phyloP scores from a whole-genome alignment of 495 filamentous ascomycete species.

The Lindgomyces ingoldianus region DNA sequence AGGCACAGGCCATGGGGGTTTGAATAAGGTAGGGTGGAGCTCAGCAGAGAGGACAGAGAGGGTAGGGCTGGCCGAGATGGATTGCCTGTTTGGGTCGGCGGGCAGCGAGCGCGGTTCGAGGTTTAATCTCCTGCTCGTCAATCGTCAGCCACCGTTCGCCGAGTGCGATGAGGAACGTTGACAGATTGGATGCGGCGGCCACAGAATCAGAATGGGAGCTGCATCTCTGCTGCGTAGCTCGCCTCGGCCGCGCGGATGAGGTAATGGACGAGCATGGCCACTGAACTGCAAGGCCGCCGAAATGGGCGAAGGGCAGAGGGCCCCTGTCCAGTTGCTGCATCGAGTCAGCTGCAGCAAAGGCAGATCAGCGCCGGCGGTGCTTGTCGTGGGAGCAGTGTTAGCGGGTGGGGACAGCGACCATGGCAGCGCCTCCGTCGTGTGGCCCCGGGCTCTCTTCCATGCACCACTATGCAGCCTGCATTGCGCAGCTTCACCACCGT shows the following conservation, averaged over 20 bases:
- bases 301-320: slow-evolving; percentile 7
- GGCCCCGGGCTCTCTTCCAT: not conserved
- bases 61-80: slow-evolving; percentile 4
- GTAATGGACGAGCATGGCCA: slow-evolving; percentile 3
- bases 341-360: slow-evolving; percentile 25
- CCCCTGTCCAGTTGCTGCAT: slow-evolving; percentile 18
- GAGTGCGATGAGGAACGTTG: slow-evolving; percentile 16
- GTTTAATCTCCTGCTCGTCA: slow-evolving; percentile 34
- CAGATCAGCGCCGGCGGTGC: slow-evolving; percentile 10
- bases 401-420: not conserved
- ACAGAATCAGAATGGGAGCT: slow-evolving; percentile 8
- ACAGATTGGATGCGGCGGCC: slow-evolving; percentile 15
- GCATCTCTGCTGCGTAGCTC: not conserved
- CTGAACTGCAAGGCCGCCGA: slow-evolving; percentile 5
- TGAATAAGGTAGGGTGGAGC: not conserved
- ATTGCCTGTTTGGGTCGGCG: slow-evolving; percentile 19
- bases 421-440: slow-evolving; percentile 18
- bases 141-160: slow-evolving; percentile 25
- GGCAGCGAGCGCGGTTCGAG: not conserved
- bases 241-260: slow-evolving; percentile 9
- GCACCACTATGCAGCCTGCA: not conserved
- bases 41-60: slow-evolving; percentile 6
- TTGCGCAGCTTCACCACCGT: slow-evolving; percentile 21
- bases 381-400: not conserved
- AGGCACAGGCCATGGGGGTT: not conserved